Evolutionary conservation across 73 alveolate genomes (phyloP).

Genomic region (Tetrahymena elliotti): DNA sequence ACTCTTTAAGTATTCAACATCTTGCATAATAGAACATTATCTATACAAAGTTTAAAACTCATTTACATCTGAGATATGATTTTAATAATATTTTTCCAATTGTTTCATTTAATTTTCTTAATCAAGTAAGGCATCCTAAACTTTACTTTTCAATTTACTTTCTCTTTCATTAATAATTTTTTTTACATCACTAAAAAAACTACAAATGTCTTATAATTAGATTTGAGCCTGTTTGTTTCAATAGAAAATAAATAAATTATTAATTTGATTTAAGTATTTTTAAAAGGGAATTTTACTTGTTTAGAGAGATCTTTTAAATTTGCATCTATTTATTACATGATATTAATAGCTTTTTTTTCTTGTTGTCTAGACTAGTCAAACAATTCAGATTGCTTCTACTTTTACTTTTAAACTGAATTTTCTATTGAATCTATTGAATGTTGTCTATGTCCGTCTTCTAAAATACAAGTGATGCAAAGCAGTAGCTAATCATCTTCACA

Average conservation of each 20-base stretch:
- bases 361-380: neutral
- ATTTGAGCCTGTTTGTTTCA: neutral
- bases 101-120: neutral
- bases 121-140: neutral
- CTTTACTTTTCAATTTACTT: neutral
- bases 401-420: neutral
- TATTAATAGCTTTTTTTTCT: neutral
- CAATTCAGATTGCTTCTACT: neutral
- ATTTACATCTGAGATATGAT: neutral
- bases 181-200: neutral
- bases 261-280: neutral
- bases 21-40: neutral
- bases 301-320: neutral
- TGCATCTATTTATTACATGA: neutral
- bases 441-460: neutral
- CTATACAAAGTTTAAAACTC: neutral
- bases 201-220: neutral
- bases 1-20: neutral
- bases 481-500: neutral
- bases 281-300: neutral
- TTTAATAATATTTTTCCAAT: neutral
- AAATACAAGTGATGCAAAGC: neutral
- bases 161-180: neutral
- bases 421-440: neutral
- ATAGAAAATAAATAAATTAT: neutral